Evolutionary conservation across 306 rosid genomes (phyloP).

Genomic region (Alnus rubra): DNA sequence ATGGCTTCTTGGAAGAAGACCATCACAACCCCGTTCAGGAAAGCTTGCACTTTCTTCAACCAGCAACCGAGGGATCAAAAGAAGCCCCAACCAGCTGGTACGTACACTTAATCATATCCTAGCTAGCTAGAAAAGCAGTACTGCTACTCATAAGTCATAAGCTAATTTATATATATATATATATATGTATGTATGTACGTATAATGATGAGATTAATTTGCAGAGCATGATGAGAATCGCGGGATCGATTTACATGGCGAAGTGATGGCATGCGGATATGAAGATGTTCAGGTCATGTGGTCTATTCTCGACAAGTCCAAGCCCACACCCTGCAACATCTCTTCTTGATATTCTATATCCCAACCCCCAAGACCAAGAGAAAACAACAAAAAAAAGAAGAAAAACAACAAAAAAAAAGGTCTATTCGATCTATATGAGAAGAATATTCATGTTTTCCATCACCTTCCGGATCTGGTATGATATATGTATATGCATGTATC

Average conservation of each 20-base stretch:
- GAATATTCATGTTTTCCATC: constrained; percentile 21
- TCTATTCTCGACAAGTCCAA: constrained; percentile 91
- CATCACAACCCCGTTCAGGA: constrained; percentile 79
- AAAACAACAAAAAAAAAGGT: constrained; percentile 16
- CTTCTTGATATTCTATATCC: constrained; percentile 37
- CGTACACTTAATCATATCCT: neutral
- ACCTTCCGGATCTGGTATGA: constrained; percentile 33
- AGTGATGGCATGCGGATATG: constrained; percentile 94
- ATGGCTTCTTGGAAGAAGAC: constrained; percentile 98
- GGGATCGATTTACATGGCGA: constrained; percentile 81
- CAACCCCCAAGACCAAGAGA: neutral
- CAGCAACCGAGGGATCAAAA: constrained; percentile 61
- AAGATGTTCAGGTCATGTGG: constrained; percentile 99
- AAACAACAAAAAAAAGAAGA: neutral
- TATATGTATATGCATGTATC: constrained; percentile 15
- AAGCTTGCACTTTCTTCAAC: constrained; percentile 81
- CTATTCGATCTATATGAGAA: neutral
- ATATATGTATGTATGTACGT: too few species aligned
- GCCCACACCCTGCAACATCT: constrained; percentile 47
- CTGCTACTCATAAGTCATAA: too few species aligned
- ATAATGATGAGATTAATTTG: too few species aligned
- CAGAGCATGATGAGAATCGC: constrained; percentile 39
- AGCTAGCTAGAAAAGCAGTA: too few species aligned
- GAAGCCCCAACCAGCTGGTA: constrained; percentile 65
- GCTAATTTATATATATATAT: too few species aligned